phyloP scores from a whole-genome alignment of 768 basidiomycete species.

The Lactarius hatsudake region DNA sequence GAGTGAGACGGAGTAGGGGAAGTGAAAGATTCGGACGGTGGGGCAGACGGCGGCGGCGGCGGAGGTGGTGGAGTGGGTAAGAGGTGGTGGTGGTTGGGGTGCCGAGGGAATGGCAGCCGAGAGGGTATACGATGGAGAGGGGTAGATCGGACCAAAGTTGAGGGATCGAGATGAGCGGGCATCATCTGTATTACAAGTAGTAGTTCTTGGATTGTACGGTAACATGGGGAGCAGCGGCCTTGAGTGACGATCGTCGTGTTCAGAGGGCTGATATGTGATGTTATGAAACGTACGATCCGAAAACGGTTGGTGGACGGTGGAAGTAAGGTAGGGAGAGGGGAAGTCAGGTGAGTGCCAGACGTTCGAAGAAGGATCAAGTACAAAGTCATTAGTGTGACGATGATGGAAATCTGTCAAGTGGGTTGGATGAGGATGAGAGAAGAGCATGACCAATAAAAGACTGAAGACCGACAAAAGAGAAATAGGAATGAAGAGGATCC shows the following conservation, averaged over 20 bases:
- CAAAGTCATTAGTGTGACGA: slow-evolving; percentile 5
- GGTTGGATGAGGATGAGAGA: slow-evolving; percentile 3
- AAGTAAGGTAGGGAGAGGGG: slow-evolving; percentile 11
- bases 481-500: slow-evolving; percentile 16
- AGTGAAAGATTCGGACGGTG: slow-evolving; percentile 10
- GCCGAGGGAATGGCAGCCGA: slow-evolving; percentile 20
- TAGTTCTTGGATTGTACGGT: slow-evolving; percentile 12
- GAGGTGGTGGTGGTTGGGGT: not conserved
- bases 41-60: not conserved
- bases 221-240: slow-evolving; percentile 22
- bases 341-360: slow-evolving; percentile 22
- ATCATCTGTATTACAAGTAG: slow-evolving; percentile 6
- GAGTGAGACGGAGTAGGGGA: slow-evolving; percentile 18
- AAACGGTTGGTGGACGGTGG: slow-evolving; percentile 1
- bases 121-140: slow-evolving; percentile 24
- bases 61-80: not conserved
- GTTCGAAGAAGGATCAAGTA: slow-evolving; percentile 6
- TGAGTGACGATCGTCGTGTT: slow-evolving; percentile 18
- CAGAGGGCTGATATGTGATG: slow-evolving; percentile 9
- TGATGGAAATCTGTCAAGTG: slow-evolving; percentile 18
- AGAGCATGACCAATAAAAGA: slow-evolving; percentile 17
- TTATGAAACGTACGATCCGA: slow-evolving; percentile 16
- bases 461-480: slow-evolving; percentile 1
- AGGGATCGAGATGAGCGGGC: slow-evolving; percentile 20
- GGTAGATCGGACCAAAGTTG: slow-evolving; percentile 14